Evolutionary conservation across 2,329 filamentous ascomycete genomes (phyloP).

Genomic region (Fusarium nisikadoi): DNA sequence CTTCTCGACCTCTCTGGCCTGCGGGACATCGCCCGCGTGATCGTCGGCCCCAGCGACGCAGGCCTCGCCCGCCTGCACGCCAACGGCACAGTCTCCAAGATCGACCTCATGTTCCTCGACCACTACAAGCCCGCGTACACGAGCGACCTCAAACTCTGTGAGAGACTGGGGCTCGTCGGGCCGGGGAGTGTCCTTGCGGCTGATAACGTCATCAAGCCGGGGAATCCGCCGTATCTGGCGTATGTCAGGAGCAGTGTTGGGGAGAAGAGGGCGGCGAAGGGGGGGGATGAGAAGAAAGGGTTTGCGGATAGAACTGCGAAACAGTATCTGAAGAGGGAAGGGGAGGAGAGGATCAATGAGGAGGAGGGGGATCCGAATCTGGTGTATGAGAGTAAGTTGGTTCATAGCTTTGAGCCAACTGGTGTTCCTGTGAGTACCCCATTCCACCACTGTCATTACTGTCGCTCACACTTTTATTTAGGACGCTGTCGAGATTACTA

Average conservation of each 20-base stretch:
- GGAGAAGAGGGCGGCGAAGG: constrained; percentile 63
- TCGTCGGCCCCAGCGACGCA: constrained; percentile 75
- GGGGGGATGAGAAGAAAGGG: constrained; percentile 49
- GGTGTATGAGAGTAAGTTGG: constrained; percentile 71
- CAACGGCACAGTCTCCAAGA: constrained; percentile 62
- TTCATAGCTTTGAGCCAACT: constrained; percentile 75
- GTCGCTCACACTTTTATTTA: constrained; percentile 53
- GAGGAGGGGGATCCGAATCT: constrained; percentile 69
- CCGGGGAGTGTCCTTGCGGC: constrained; percentile 72
- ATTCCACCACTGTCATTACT: rapidly evolving
- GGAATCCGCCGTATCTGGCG: constrained; percentile 75
- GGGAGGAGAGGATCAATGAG: constrained; percentile 52
- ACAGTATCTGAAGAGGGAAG: constrained; percentile 67
- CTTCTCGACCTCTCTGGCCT: constrained; percentile 81
- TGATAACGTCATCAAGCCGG: constrained; percentile 77
- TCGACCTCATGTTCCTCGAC: constrained; percentile 82
- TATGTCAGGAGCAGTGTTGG: constrained; percentile 74
- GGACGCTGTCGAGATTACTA: constrained; percentile 75
- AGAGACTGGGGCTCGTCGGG: constrained; percentile 72
- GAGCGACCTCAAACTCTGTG: constrained; percentile 79
- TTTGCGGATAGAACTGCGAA: constrained; percentile 58
- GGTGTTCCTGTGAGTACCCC: constrained; percentile 67
- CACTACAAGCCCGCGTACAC: constrained; percentile 83
- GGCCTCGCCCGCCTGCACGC: constrained; percentile 70
- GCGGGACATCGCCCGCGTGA: constrained; percentile 73